These are phyloP conservation scores for Eucalyptus brandiana DNA, from an alignment of 345 rosid species.

Conservation along the genomic window DNA sequence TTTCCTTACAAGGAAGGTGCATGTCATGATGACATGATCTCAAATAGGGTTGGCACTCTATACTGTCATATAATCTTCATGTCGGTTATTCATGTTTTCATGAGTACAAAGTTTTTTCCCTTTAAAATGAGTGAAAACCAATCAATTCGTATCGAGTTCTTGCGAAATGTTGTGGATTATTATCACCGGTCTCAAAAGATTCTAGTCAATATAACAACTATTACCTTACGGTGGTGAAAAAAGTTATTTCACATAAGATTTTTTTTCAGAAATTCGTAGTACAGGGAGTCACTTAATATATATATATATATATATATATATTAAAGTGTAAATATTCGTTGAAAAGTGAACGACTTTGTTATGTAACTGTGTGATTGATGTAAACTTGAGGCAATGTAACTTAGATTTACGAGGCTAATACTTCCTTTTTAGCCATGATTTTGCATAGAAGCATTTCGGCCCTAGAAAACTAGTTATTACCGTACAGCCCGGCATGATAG, in stretches of 20 bases:
- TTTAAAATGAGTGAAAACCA: not conserved
- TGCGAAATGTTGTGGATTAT: not conserved
- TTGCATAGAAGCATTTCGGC: not conserved
- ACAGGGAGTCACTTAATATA: rapidly evolving
- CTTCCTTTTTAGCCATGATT: not conserved
- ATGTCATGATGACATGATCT: not conserved
- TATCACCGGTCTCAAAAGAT: not conserved
- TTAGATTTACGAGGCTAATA: not conserved
- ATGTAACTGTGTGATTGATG: not conserved
- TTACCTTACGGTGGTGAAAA: not conserved
- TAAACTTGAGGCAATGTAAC: not conserved
- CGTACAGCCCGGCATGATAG: not conserved
- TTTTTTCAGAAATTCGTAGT: not conserved
- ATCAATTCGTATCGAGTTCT: not conserved
- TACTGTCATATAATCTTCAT: not conserved
- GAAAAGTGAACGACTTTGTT: not conserved
- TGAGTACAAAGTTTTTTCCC: not conserved
- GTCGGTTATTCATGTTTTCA: not conserved
- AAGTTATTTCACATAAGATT: not conserved
- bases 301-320: not conserved
- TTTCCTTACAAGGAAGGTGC: not conserved
- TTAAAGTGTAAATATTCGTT: not conserved
- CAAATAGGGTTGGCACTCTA: not conserved
- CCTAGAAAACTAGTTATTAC: not conserved
- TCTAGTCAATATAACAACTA: not conserved